These are phyloP conservation scores for Aspergillus sp. DNA, from an alignment of 2,329 filamentous ascomycete species.

Conservation along the genomic window DNA sequence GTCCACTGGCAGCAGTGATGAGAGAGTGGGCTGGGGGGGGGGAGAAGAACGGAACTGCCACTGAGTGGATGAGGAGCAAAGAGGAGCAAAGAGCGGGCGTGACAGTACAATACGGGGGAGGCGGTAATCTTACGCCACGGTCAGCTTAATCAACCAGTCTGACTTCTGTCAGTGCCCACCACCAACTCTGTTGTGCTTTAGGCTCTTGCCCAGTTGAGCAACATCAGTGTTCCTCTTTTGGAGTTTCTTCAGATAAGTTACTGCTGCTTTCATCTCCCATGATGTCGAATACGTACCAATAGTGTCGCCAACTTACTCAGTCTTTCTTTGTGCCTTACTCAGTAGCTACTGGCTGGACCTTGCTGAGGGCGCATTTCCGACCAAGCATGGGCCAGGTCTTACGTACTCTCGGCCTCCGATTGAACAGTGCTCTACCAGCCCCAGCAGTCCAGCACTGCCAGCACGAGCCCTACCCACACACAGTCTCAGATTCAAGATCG, in stretches of 20 bases:
- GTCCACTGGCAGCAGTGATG: not conserved
- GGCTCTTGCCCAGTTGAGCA: not conserved
- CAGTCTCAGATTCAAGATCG: not conserved
- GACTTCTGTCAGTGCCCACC: not conserved
- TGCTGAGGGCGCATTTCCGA: not conserved
- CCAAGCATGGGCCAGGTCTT: constrained; percentile 3
- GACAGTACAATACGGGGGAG: not conserved
- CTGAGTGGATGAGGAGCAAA: not conserved
- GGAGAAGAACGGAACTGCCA: not conserved
- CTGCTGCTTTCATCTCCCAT: no score
- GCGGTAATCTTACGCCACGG: constrained; percentile 1
- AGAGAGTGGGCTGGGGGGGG: not conserved
- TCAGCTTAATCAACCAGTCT: not conserved
- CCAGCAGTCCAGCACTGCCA: not conserved
- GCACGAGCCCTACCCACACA: constrained; percentile 11
- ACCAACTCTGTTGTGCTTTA: no score
- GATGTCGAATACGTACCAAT: not conserved
- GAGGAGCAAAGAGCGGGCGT: not conserved
- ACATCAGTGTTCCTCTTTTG: not conserved
- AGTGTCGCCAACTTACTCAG: not conserved
- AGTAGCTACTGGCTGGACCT: not conserved
- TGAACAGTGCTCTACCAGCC: constrained; percentile 3
- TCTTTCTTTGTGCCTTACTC: not conserved
- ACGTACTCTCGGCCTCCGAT: constrained; percentile 7
- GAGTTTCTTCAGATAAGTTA: not conserved